phyloP scores from a whole-genome alignment of 2,329 filamentous ascomycete genomes.

The Neoarthrinium moseri region DNA sequence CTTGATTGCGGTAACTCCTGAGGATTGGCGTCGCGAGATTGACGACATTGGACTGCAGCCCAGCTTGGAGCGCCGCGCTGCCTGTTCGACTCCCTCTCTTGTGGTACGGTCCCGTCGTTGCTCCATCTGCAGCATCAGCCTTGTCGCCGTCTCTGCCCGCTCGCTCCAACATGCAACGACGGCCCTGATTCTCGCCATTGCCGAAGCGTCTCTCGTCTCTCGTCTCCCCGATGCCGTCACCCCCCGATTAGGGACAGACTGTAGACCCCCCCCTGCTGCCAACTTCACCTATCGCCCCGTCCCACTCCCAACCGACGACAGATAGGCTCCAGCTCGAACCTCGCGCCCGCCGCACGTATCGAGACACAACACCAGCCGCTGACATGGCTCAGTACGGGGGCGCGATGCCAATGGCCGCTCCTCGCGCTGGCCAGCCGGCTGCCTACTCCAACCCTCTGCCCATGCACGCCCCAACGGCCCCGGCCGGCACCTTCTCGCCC shows the following conservation, averaged over 20 bases:
- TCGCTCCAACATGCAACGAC: neutral
- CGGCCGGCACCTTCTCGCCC: slow-evolving; percentile 85
- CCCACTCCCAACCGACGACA: slow-evolving; percentile 4
- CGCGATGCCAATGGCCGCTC: slow-evolving; percentile 26
- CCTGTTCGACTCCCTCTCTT: too few species aligned
- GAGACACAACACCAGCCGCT: neutral
- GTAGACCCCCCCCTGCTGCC: slow-evolving; percentile 1
- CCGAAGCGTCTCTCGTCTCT: neutral
- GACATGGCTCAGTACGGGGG: slow-evolving; percentile 28
- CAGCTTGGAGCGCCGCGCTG: too few species aligned
- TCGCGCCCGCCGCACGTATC: neutral
- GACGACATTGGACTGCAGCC: too few species aligned
- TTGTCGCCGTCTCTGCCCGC: neutral
- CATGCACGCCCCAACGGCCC: slow-evolving; percentile 37
- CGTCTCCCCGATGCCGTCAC: slow-evolving; percentile 17
- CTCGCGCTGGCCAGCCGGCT: slow-evolving; percentile 38
- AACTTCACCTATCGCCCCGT: slow-evolving; percentile 7
- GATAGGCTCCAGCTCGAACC: neutral
- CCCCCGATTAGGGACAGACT: neutral
- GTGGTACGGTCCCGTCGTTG: too few species aligned
- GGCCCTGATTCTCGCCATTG: too few species aligned
- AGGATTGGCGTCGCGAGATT: too few species aligned
- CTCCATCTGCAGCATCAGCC: too few species aligned
- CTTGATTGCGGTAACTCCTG: too few species aligned
- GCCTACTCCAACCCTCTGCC: slow-evolving; percentile 38